phyloP scores from a whole-genome alignment of 148 eudicot genomes.

The Vaccinium macrocarpon region DNA sequence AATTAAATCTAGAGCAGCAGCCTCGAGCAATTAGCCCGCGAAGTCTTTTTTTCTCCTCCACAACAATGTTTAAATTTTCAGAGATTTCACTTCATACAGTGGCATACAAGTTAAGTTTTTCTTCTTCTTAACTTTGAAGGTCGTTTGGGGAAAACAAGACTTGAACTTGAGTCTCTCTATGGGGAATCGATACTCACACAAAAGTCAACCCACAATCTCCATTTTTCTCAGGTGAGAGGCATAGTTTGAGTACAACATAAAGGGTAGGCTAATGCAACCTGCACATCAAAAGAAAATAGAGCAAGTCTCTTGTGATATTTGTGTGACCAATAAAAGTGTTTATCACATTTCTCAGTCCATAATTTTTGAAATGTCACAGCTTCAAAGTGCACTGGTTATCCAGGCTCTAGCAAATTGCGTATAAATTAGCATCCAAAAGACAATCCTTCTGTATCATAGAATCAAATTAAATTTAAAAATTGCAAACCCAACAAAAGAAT shows the following conservation, averaged over 20 bases:
- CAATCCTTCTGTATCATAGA: background rate
- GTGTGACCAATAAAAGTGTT: background rate
- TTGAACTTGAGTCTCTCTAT: background rate
- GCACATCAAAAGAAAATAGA: background rate
- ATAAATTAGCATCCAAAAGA: background rate
- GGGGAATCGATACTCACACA: background rate
- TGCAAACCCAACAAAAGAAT: background rate
- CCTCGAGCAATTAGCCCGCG: background rate
- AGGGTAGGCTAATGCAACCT: slow-evolving; percentile 2
- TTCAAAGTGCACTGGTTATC: background rate
- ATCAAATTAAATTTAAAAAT: background rate
- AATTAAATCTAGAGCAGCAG: background rate
- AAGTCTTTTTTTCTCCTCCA: background rate
- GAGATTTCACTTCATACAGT: background rate
- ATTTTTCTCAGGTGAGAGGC: background rate
- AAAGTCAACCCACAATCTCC: background rate
- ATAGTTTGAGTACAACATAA: background rate
- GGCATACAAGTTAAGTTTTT: background rate
- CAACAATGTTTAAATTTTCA: background rate
- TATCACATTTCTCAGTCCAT: background rate
- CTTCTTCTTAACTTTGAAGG: background rate
- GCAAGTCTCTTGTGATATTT: background rate
- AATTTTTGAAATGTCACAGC: background rate
- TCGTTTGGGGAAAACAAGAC: background rate
- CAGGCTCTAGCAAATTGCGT: background rate